Evolutionary conservation across 768 basidiomycete genomes (phyloP).

Genomic region (Filobasidium floriforme): DNA sequence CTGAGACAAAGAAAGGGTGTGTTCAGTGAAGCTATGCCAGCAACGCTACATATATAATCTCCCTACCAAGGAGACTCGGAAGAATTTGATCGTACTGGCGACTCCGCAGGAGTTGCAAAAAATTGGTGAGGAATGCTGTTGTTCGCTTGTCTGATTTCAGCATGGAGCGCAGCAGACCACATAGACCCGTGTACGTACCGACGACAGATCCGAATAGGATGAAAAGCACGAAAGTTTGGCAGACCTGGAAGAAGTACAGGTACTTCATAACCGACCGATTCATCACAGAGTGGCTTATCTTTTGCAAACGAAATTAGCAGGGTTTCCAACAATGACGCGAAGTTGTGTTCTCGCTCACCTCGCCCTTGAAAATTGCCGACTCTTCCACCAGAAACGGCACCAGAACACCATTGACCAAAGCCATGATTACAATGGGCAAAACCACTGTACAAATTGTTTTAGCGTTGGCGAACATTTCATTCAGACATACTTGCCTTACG

Average conservation of each 20-base stretch:
- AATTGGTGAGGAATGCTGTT: background rate
- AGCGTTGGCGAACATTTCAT: background rate
- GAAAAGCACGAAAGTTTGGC: background rate
- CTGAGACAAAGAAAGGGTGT: background rate
- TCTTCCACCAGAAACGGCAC: background rate
- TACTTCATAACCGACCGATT: background rate
- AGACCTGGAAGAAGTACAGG: background rate
- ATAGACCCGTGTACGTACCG: background rate
- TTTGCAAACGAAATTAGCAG: background rate
- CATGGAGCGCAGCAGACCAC: background rate
- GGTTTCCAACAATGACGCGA: background rate
- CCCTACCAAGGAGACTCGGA: background rate
- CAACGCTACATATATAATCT: background rate
- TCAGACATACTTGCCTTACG: background rate
- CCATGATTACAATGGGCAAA: background rate
- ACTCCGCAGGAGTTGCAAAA: background rate
- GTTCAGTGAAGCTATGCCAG: background rate
- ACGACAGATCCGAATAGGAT: slow-evolving; percentile 3
- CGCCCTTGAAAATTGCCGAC: background rate
- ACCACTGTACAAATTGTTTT: background rate
- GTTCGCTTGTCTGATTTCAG: background rate
- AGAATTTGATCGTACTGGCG: background rate
- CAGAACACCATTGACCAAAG: background rate
- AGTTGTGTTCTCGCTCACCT: background rate
- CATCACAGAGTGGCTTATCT: background rate